Evolutionary conservation across 2,329 filamentous ascomycete genomes (phyloP), one percentile per base, ranked within the genome.

Genomic region (Alternaria atra): DNA sequence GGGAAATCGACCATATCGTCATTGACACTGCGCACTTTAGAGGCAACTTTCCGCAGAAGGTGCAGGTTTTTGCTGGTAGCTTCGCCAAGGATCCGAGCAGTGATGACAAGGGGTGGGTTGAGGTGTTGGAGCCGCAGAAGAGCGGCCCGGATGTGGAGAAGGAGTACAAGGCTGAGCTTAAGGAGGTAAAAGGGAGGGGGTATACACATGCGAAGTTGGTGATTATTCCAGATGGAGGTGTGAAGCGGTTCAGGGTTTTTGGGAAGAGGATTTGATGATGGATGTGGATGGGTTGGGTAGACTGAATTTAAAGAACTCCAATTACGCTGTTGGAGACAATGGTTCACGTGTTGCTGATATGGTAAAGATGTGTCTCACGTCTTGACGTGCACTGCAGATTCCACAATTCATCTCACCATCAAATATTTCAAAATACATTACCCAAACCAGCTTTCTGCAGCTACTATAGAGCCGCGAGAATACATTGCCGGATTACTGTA

Each of bases 201-300:
- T 91, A 92, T 73, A 93, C 91, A 12, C 93, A 95, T 80, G 89
- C 94, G 23, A 97, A 97, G 85, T 83, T 98, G 76, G 91, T 92
- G 34, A 95, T 97, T 76, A 92, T 97, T 69, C 94, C 94, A 0
- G 94, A 98, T 79, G 94, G 94, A 34, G 94, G 94, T 25, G 91
- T 97, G 3, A 97, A 97, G 87, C 84, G 94, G 66, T 86, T 97
- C 67, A 87, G 93, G 46, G 88, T 94, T 2, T 89, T 91, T 77
- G 92, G 90, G 2, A 88, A 85, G 66, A 73, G 67, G 57, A 64
- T 66, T 9, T 72, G 52, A 63, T 20, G 20, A 20, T 2, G 20
- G 20, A 20, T 20, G 20, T 20, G 20, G 20, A 20, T 20, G 37
- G 3, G 15, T 27, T 20, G 15, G 9, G 2, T 37, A 35, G 32